Evolutionary conservation across 257 asterid species (phyloP).

Genomic region (Gentiana straminea): DNA sequence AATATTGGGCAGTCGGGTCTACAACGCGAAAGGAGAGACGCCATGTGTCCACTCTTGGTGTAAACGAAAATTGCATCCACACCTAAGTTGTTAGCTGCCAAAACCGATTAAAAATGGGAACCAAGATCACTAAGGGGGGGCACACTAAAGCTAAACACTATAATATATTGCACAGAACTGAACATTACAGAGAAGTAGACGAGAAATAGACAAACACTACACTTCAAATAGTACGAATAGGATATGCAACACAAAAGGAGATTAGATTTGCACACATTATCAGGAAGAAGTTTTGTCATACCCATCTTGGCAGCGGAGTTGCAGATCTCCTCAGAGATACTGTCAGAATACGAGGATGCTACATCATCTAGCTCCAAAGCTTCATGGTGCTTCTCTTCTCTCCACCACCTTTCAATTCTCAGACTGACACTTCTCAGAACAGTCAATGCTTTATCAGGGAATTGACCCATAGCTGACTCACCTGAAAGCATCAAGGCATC

Average conservation of each 20-base stretch:
- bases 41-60: constrained; percentile 78
- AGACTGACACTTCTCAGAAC: constrained; percentile 61
- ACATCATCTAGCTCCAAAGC: constrained; percentile 25
- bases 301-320: constrained; percentile 75
- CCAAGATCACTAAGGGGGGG: too few species aligned
- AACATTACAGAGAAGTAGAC: too few species aligned
- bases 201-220: background rate
- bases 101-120: background rate
- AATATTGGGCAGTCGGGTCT: constrained; percentile 74
- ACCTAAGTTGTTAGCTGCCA: constrained; percentile 67
- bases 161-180: too few species aligned
- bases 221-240: background rate
- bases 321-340: constrained; percentile 69
- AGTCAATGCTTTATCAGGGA: constrained; percentile 57
- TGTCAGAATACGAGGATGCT: constrained; percentile 43
- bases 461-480: constrained; percentile 80
- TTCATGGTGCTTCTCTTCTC: constrained; percentile 51
- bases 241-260: background rate
- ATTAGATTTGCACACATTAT: background rate
- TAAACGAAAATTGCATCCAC: constrained; percentile 72
- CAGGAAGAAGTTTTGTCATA: constrained; percentile 8
- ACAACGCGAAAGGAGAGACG: constrained; percentile 62
- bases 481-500: constrained; percentile 91
- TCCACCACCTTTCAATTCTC: constrained; percentile 69
- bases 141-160: too few species aligned